Conservation (phyloP, 108 stramenopile species). For the Pseudonitzschia multiseries region DNA sequence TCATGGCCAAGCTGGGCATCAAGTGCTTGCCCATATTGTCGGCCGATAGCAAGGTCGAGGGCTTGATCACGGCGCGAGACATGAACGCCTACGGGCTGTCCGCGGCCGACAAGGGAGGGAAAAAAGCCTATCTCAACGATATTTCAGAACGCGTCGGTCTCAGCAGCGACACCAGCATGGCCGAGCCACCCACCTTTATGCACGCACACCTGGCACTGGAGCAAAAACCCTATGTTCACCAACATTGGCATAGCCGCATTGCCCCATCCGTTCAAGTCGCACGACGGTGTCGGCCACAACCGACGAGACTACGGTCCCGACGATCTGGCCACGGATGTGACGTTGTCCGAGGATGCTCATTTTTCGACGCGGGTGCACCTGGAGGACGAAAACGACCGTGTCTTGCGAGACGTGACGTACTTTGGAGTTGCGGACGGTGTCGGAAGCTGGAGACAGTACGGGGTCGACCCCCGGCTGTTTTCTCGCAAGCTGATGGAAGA, state of each 20-base stretch:
- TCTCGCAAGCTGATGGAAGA: constrained; percentile 84
- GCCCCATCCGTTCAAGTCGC: constrained; percentile 93
- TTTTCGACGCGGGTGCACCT: constrained; percentile 59
- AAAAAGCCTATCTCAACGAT: constrained; percentile 86
- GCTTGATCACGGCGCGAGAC: constrained; percentile 87
- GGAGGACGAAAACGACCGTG: constrained; percentile 62
- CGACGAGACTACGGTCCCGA: constrained; percentile 70
- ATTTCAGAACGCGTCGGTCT: constrained; percentile 89
- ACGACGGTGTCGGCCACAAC: constrained; percentile 67
- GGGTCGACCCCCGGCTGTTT: constrained; percentile 92
- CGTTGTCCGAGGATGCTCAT: constrained; percentile 89
- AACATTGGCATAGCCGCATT: constrained; percentile 78
- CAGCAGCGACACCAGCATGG: constrained; percentile 79
- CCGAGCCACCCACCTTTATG: constrained; percentile 75
- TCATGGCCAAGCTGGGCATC: constrained; percentile 88
- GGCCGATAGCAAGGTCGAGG: constrained; percentile 80
- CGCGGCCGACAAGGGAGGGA: constrained; percentile 86
- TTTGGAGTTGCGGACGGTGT: constrained; percentile 96
- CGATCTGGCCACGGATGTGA: constrained; percentile 60
- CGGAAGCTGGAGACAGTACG: constrained; percentile 94
- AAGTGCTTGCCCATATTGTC: constrained; percentile 89
- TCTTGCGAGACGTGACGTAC: constrained; percentile 69
- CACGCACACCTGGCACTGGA: constrained; percentile 60
- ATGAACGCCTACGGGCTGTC: constrained; percentile 85
- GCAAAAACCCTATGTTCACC: constrained; percentile 71